A percentile compares a stretch with the other conserved stretches of the same genome.
Conservation (phyloP, 805 yeast genomes). For the Lipomyces kockii region DNA sequence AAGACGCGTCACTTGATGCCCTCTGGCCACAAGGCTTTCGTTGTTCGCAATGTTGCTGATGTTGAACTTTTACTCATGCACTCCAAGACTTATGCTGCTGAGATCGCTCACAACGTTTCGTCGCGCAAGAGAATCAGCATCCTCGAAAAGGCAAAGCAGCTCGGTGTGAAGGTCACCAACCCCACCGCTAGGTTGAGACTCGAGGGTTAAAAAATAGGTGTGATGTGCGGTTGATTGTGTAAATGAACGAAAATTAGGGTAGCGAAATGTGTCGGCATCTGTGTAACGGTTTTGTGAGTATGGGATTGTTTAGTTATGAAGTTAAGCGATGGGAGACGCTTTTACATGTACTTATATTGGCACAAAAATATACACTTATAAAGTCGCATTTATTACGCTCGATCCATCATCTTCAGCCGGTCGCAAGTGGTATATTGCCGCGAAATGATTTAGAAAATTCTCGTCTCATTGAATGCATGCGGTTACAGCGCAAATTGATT, state of each 20-base stretch:
- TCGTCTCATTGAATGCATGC: background rate
- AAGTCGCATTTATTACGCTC: background rate
- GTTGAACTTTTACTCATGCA: slow-evolving; percentile 94
- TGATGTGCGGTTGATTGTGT: background rate
- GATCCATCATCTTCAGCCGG: background rate
- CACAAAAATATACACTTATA: background rate
- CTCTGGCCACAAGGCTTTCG: slow-evolving; percentile 97
- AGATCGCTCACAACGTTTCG: slow-evolving; percentile 98
- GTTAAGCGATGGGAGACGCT: background rate
- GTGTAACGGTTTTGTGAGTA: slow-evolving; percentile 1
- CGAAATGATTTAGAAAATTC: background rate
- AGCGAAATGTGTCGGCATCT: background rate
- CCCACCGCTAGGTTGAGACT: slow-evolving; percentile 70
- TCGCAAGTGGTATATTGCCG: background rate
- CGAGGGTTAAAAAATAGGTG: slow-evolving; percentile 30
- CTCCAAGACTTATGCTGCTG: slow-evolving; percentile 99
- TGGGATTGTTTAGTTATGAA: background rate
- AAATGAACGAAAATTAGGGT: background rate
- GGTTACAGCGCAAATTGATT: too few species aligned
- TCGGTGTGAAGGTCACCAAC: slow-evolving; percentile 98
- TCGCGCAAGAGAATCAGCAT: slow-evolving; percentile 97
- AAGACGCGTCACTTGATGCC: slow-evolving; percentile 95
- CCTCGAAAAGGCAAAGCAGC: slow-evolving; percentile 95
- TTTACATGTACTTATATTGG: slow-evolving; percentile 1
- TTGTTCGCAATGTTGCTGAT: slow-evolving; percentile 90